A percentile compares a stretch with the other conserved stretches of the same genome.
Conservation (phyloP, 1,284 basidiomycete genomes). For the Schizophyllum commune region DNA sequence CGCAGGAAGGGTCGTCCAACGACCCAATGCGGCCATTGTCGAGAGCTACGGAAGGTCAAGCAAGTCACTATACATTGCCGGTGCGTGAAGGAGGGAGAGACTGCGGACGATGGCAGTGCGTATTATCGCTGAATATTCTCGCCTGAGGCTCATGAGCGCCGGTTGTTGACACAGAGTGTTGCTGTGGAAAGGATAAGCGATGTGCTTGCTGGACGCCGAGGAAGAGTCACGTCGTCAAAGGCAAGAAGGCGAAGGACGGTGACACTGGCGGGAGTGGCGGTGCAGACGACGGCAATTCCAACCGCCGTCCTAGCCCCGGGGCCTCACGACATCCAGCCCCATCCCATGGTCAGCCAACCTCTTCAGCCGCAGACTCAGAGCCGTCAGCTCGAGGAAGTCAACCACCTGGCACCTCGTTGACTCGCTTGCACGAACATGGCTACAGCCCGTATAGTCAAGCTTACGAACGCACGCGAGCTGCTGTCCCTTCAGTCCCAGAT, state of each 20-base stretch:
- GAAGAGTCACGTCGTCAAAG: not conserved
- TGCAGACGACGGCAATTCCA: not conserved
- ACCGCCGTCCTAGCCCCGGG: not conserved
- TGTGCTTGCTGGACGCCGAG: not conserved
- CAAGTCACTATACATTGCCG: constrained; percentile 66
- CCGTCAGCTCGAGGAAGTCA: not conserved
- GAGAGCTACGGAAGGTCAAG: constrained; percentile 68
- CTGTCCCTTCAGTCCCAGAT: not conserved
- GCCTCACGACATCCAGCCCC: not conserved
- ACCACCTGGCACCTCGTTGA: not conserved
- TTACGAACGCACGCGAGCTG: constrained; percentile 28
- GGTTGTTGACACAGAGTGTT: not conserved
- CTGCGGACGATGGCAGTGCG: not conserved
- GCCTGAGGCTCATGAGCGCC: no score
- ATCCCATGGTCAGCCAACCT: not conserved
- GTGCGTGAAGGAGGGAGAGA: constrained; percentile 32
- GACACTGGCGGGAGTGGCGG: not conserved
- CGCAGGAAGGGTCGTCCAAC: constrained; percentile 77
- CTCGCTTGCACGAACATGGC: constrained; percentile 28
- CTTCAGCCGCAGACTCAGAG: not conserved
- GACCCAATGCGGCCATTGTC: constrained; percentile 75
- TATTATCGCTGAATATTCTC: not conserved
- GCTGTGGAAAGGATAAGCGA: not conserved
- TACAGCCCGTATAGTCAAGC: constrained; percentile 60
- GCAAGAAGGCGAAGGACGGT: not conserved